Conservation (phyloP, 305 asterid species). For the Fraxinus greggii region DNA sequence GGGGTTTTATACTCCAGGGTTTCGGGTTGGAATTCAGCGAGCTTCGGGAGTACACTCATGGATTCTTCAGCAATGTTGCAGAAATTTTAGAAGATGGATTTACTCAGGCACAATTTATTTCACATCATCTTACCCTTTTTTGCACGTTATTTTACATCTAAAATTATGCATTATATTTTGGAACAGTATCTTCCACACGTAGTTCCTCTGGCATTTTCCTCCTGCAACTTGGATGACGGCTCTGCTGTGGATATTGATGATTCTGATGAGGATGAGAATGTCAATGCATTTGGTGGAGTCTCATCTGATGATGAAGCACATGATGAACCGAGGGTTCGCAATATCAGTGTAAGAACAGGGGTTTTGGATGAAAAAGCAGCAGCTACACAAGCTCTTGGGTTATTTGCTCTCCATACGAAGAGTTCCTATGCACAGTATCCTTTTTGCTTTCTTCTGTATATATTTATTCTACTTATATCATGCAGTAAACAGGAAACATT, state of each 20-base stretch:
- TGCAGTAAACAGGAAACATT: neutral
- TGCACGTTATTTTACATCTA: conserved; percentile 19
- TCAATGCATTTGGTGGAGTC: conserved; percentile 84
- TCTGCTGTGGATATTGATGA: conserved; percentile 96
- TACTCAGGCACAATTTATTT: conserved; percentile 59
- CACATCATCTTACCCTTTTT: conserved; percentile 19
- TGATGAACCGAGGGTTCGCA: conserved; percentile 95
- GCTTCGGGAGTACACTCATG: conserved; percentile 98
- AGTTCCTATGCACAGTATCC: conserved; percentile 92
- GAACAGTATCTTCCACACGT: conserved; percentile 94
- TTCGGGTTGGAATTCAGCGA: conserved; percentile 88
- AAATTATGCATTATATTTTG: conserved; percentile 26
- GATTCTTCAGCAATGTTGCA: conserved; percentile 92
- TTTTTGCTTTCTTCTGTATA: conserved; percentile 21
- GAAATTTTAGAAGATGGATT: conserved; percentile 89
- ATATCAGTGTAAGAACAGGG: conserved; percentile 95
- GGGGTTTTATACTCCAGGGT: conserved; percentile 57
- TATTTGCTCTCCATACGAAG: conserved; percentile 88
- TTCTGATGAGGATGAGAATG: conserved; percentile 72
- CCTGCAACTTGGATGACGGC: conserved; percentile 99
- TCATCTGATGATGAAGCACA: conserved; percentile 99
- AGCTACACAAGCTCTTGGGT: conserved; percentile 98
- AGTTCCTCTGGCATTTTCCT: conserved; percentile 76
- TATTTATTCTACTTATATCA: neutral
- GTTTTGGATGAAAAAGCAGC: conserved; percentile 99